These are phyloP conservation scores for Chenopodium album DNA, from an alignment of 148 eudicot genomes.

Conservation along the genomic window DNA sequence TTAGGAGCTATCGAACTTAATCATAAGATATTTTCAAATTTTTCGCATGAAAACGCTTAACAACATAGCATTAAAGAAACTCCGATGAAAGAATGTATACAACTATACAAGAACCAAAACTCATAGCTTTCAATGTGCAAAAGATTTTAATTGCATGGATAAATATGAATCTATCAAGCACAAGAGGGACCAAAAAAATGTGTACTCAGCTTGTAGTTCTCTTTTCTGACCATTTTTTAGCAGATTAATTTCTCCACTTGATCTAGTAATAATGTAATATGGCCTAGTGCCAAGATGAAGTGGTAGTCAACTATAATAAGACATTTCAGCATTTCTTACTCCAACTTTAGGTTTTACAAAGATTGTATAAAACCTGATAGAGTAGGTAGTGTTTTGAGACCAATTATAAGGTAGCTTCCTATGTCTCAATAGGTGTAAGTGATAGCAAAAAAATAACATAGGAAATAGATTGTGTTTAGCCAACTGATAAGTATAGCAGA, in stretches of 20 bases:
- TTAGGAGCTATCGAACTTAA: background rate
- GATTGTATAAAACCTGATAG: background rate
- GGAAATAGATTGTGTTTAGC: too few relatives aligned
- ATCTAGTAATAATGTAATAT: background rate
- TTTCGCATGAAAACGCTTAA: background rate
- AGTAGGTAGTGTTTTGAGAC: background rate
- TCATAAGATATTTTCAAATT: background rate
- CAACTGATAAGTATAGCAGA: background rate
- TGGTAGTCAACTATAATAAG: background rate
- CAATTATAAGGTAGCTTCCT: background rate
- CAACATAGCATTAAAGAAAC: too few relatives aligned
- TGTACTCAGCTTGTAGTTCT: background rate
- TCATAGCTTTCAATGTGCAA: background rate
- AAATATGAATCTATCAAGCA: background rate
- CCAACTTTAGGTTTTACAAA: background rate
- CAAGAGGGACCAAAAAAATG: background rate
- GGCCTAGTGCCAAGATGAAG: background rate
- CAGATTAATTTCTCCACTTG: background rate
- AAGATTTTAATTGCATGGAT: background rate
- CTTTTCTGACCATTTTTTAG: background rate
- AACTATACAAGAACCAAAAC: background rate
- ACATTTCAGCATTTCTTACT: background rate
- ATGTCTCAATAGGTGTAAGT: background rate
- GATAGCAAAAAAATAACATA: background rate
- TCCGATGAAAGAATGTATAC: background rate